These are phyloP conservation scores for Boehmeria nivea DNA, from an alignment of 306 rosid species.

Conservation along the genomic window DNA sequence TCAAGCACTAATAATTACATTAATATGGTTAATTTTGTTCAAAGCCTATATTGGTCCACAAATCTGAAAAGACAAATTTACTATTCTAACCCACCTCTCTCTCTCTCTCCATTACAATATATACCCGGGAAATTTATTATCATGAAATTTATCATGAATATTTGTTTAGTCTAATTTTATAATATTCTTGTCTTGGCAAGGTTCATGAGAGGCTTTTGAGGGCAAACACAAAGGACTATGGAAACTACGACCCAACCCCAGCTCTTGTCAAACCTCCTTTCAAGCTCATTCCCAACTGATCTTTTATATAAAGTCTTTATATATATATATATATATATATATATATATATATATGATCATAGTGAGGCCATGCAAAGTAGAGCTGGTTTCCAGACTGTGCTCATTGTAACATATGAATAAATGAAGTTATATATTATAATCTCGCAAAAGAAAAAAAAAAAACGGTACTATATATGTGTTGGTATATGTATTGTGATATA, in stretches of 20 bases:
- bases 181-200: neutral
- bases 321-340: constrained; percentile 4
- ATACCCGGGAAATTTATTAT: too few relatives aligned
- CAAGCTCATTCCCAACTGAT: constrained; percentile 94
- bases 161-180: too few relatives aligned
- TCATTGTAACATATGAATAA: constrained; percentile 2
- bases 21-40: too few relatives aligned
- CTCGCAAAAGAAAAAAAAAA: neutral
- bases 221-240: constrained; percentile 73
- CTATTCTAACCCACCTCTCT: too few relatives aligned
- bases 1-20: too few relatives aligned
- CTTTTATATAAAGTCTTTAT: too few relatives aligned
- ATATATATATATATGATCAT: neutral
- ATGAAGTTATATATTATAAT: neutral
- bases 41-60: too few relatives aligned
- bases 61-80: too few relatives aligned
- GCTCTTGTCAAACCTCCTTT: constrained; percentile 84
- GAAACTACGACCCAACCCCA: constrained; percentile 86
- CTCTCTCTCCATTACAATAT: too few relatives aligned
- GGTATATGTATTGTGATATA: neutral
- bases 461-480: neutral
- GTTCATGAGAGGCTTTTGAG: constrained; percentile 79
- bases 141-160: too few relatives aligned
- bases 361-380: neutral
- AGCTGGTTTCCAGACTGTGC: neutral